phyloP scores from a whole-genome alignment of 257 asterid genomes.

The Solanum appendiculatum region DNA sequence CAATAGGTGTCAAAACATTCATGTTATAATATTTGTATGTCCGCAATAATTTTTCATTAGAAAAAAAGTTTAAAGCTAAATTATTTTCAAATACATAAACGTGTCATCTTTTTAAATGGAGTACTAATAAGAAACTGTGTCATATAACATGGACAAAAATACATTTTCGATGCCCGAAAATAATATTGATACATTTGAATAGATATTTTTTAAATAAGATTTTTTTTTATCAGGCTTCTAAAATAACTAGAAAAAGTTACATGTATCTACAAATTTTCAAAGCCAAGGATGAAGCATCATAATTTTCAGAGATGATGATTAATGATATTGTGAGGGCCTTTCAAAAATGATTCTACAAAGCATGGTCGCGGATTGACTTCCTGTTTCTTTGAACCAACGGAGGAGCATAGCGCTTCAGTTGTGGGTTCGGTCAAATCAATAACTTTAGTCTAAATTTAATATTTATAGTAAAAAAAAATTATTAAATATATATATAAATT shows the following conservation, averaged over 20 bases:
- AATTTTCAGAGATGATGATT: not conserved
- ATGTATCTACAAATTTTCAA: not conserved
- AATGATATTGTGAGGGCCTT: not conserved
- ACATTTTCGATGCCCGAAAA: too few relatives aligned
- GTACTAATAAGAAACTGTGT: too few relatives aligned
- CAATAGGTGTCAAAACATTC: too few relatives aligned
- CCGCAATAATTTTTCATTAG: too few relatives aligned
- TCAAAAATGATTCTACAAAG: not conserved
- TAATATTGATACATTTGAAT: not conserved
- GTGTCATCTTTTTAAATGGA: too few relatives aligned
- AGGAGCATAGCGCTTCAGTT: not conserved
- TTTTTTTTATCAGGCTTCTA: not conserved
- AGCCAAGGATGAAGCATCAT: not conserved
- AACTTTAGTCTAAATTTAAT: not conserved
- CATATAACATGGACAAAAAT: too few relatives aligned
- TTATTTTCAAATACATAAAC: too few relatives aligned
- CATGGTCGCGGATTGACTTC: not conserved
- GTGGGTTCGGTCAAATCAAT: not conserved
- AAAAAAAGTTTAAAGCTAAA: too few relatives aligned
- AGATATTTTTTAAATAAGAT: not conserved
- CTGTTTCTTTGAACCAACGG: not conserved
- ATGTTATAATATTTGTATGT: too few relatives aligned
- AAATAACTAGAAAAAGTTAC: not conserved
- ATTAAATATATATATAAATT: not conserved
- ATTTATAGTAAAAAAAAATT: not conserved